These are phyloP conservation scores for Postia placenta DNA, from an alignment of 768 basidiomycete species.

Conservation along the genomic window DNA sequence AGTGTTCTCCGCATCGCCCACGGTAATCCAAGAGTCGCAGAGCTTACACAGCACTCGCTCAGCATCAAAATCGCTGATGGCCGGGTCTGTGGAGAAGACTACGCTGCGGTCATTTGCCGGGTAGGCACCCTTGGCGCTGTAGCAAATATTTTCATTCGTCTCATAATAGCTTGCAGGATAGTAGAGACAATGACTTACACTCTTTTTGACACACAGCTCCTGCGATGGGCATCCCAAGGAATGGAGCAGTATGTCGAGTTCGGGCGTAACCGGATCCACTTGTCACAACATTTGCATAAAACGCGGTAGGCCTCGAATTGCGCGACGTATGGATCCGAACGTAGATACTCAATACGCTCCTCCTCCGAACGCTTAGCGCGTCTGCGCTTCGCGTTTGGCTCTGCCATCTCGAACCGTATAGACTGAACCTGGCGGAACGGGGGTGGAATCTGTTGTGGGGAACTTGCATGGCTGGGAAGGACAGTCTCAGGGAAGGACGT, in stretches of 20 bases:
- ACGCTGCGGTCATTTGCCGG: constrained; percentile 57
- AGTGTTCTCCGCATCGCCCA: constrained; percentile 54
- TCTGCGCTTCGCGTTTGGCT: constrained; percentile 44
- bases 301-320: constrained; percentile 78
- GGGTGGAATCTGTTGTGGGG: too few species aligned
- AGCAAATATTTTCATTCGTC: neutral
- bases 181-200: constrained; percentile 37
- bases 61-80: constrained; percentile 69
- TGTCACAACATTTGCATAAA: constrained; percentile 73
- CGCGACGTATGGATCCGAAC: constrained; percentile 71
- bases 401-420: constrained; percentile 10
- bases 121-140: constrained; percentile 25
- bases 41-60: constrained; percentile 64
- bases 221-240: constrained; percentile 82
- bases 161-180: neutral
- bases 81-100: constrained; percentile 56
- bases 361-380: constrained; percentile 75
- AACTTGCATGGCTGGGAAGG: constrained; percentile 14
- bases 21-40: constrained; percentile 63
- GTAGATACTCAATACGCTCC: constrained; percentile 64
- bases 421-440: neutral
- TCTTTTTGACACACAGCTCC: constrained; percentile 77
- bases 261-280: constrained; percentile 81
- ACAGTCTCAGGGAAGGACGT: neutral
- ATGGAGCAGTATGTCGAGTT: constrained; percentile 88